Percentiles rank a stretch among this genome's conserved stretches.
Evolutionary conservation across 139 green algal species (phyloP).

Genomic region (Closterium sp.): DNA sequence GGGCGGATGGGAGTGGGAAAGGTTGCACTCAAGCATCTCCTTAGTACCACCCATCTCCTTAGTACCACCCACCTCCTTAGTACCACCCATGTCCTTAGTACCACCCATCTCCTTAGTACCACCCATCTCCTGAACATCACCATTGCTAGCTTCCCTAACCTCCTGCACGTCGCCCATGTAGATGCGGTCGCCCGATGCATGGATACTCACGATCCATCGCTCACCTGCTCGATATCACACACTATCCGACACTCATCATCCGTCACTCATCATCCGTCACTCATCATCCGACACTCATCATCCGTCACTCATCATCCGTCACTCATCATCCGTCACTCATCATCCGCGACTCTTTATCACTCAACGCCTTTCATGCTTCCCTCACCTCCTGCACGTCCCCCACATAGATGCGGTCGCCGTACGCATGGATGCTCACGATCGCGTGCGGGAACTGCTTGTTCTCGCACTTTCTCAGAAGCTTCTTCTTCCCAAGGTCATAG

Average conservation of each 20-base stretch:
- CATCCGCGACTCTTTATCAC: not conserved
- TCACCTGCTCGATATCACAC: too few species aligned
- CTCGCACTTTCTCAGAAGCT: constrained; percentile 96
- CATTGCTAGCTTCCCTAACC: not conserved
- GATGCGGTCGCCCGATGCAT: constrained; percentile 73
- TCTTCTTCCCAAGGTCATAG: constrained; percentile 95
- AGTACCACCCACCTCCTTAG: not conserved
- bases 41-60: not conserved
- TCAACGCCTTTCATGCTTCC: not conserved
- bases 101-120: not conserved
- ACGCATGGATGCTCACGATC: constrained; percentile 66
- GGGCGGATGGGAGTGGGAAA: not conserved
- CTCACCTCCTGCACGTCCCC: constrained; percentile 71
- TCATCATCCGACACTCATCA: too few species aligned
- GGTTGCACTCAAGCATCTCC: not conserved
- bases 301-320: too few species aligned
- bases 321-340: not conserved
- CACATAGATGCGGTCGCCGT: constrained; percentile 81
- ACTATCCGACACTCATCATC: too few species aligned
- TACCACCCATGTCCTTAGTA: not conserved
- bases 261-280: too few species aligned
- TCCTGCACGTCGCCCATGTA: constrained; percentile 81
- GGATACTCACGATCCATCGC: constrained; percentile 71
- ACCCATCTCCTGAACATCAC: not conserved
- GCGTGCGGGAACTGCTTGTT: constrained; percentile 78